Evolutionary conservation across 192 early-diverging fungal species (phyloP), one percentile per base, ranked within the genome.

Genomic region (Fimicolochytrium jonesii): DNA sequence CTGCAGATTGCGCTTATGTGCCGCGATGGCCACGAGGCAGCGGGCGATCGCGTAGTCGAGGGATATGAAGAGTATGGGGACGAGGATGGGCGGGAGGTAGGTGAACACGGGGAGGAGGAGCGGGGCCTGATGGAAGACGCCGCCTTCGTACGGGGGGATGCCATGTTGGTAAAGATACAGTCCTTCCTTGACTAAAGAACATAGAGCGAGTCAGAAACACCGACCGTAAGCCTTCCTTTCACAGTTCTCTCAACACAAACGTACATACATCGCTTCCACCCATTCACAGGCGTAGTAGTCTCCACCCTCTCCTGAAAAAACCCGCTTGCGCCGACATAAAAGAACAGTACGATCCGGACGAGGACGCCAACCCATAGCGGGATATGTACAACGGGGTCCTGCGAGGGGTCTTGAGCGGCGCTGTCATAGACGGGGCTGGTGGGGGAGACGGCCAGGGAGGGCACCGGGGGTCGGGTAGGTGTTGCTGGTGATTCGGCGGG

Each of bases 71-170:
- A 86, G 58, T 10, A 77, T 23, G 4, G 73, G 66, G 3, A 80
- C 80, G 5, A 79, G 70, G 23, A 80, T 30, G 10, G 66, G 59
- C 10, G 72, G 65, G 11, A 92, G 72, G 5, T 79, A 68, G 25
- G 79, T 73, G 50, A 95, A 95, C 10, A 90, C 70, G 10, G 79
- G 75, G 18, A 93, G 82, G 25, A 95, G 67, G 6, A 93, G 69
- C 26, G 92, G 93, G 5, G 90, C 66, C 86, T 94, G 93, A 70
- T 95, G 92, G 66, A 88, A 91, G 17, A 90, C 77, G 37, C 88
- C 90, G 25, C 92, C 93, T 56, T 93, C 89, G 69, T 91, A 97
- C 4, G 92, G 90, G 22, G 88, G 80, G 0, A 95, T 80, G 34
- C 80, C 83, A 56, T 87, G 77, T 17, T 76, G 58, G 59, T 81